Conservation (phyloP, 805 yeast genomes). For the Candida easanensis region DNA sequence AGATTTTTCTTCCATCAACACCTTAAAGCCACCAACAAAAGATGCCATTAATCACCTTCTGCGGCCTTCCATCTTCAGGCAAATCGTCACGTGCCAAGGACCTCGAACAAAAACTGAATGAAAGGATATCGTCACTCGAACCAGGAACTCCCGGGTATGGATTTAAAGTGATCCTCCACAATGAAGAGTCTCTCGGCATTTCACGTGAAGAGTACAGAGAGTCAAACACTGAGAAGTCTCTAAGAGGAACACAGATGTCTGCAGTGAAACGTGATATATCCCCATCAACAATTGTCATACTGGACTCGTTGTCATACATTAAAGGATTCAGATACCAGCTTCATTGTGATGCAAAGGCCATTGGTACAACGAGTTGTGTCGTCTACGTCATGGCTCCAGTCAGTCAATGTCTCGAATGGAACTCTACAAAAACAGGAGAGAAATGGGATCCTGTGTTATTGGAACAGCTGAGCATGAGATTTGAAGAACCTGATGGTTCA, state of each 20-base stretch:
- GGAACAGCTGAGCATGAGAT: constrained; percentile 72
- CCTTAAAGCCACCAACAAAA: constrained; percentile 28
- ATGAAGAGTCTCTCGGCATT: constrained; percentile 78
- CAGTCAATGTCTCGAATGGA: constrained; percentile 66
- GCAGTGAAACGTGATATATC: constrained; percentile 83
- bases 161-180: constrained; percentile 62
- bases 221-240: constrained; percentile 72
- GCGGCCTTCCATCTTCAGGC: constrained; percentile 87
- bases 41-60: constrained; percentile 83
- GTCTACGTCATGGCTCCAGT: constrained; percentile 73
- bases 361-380: constrained; percentile 78
- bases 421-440: constrained; percentile 32
- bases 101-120: constrained; percentile 47
- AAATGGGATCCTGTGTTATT: constrained; percentile 66
- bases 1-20: constrained; percentile 7
- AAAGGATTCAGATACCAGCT: constrained; percentile 95
- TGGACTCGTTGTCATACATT: constrained; percentile 85
- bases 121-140: constrained; percentile 38
- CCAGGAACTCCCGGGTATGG: constrained; percentile 49
- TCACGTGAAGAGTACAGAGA: constrained; percentile 65
- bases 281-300: constrained; percentile 66
- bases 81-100: constrained; percentile 71
- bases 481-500: constrained; percentile 87
- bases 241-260: constrained; percentile 81
- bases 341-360: constrained; percentile 87